Evolutionary conservation across 306 rosid genomes (phyloP).

Genomic region (Sphenostylis stenocarpa): DNA sequence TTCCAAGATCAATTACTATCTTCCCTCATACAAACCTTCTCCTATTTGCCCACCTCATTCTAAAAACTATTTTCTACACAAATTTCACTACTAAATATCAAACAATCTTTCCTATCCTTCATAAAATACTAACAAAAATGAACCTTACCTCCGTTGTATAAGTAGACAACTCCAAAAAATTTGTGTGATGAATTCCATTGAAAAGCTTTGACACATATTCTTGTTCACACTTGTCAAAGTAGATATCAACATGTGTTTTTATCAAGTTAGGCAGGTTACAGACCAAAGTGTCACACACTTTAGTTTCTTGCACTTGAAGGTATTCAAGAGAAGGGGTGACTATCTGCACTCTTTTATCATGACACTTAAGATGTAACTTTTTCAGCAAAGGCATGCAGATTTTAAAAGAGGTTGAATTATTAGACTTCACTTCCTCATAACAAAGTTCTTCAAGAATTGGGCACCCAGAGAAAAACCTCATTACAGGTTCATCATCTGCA

Average conservation of each 20-base stretch:
- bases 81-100: too few species aligned
- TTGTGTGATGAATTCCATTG: not conserved
- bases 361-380: not conserved
- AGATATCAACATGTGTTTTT: not conserved
- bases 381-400: conserved; percentile 2
- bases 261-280: not conserved
- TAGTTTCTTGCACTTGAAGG: not conserved
- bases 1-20: too few species aligned
- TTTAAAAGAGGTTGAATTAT: not conserved
- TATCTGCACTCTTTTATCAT: not conserved
- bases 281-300: not conserved
- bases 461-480: not conserved
- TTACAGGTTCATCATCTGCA: not conserved
- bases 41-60: too few species aligned
- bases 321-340: not conserved
- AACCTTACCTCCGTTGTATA: not conserved
- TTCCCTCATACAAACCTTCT: too few species aligned
- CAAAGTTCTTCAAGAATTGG: not conserved
- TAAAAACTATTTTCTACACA: too few species aligned
- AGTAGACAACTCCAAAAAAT: not conserved
- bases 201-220: not conserved
- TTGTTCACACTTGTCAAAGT: not conserved
- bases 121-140: too few species aligned
- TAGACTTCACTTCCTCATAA: too few species aligned
- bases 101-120: too few species aligned